These are phyloP conservation scores for Xylona heveae DNA, from an alignment of 495 filamentous ascomycete genomes.

Conservation along the genomic window DNA sequence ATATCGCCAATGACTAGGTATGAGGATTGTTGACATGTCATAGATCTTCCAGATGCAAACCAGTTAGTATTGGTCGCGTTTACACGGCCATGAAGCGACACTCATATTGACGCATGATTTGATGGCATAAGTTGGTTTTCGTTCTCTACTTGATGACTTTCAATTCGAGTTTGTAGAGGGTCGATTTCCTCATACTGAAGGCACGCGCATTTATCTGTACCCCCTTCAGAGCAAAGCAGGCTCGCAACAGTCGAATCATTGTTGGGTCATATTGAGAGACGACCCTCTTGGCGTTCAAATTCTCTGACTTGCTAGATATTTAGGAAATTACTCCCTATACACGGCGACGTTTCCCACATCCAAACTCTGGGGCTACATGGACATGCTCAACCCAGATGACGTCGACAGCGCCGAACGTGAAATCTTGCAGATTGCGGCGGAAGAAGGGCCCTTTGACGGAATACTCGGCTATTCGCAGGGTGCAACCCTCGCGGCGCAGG, in stretches of 20 bases:
- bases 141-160: slow-evolving; percentile 7
- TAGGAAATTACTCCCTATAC: slow-evolving; percentile 5
- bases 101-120: too few species aligned
- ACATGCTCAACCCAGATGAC: slow-evolving; percentile 2
- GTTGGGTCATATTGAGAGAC: too few species aligned
- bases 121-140: slow-evolving; percentile 6
- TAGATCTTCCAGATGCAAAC: slow-evolving; percentile 6
- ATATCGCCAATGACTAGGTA: not conserved
- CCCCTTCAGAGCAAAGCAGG: too few species aligned
- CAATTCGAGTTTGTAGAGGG: slow-evolving; percentile 9
- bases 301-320: too few species aligned
- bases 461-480: slow-evolving; percentile 8
- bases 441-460: slow-evolving; percentile 9
- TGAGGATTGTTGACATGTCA: too few species aligned
- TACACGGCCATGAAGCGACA: too few species aligned
- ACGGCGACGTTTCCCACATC: slow-evolving; percentile 4
- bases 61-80: too few species aligned
- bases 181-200: slow-evolving; percentile 6
- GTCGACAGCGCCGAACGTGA: slow-evolving; percentile 5
- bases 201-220: too few species aligned
- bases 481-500: slow-evolving; percentile 8
- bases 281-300: too few species aligned
- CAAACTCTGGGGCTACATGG: slow-evolving; percentile 6
- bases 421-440: slow-evolving; percentile 3
- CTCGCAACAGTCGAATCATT: too few species aligned